Evolutionary conservation across 2,329 filamentous ascomycete genomes (phyloP).

Genomic region (Cladobotryum mycophilum): DNA sequence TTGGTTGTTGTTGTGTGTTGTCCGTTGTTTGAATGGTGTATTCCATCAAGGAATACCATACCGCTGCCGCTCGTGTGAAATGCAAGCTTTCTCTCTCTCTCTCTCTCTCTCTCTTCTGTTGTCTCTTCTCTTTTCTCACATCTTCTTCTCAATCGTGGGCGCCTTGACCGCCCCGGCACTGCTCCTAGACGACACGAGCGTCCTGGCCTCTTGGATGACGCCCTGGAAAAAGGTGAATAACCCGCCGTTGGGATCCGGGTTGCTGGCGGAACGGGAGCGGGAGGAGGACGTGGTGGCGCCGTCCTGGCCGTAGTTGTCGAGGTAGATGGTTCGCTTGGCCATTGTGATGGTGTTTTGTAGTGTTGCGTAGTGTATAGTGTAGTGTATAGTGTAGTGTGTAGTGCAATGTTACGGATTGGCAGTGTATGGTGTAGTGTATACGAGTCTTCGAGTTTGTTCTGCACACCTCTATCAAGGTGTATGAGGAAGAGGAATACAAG

Average conservation of each 20-base stretch:
- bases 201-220: conserved; percentile 8
- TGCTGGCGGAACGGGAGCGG: not conserved
- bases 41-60: no score
- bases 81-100: not conserved
- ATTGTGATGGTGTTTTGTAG: not conserved
- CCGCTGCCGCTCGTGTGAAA: no score
- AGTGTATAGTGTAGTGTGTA: not conserved
- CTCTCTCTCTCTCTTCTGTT: not conserved
- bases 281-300: not conserved
- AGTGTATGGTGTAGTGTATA: not conserved
- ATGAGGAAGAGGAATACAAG: not conserved
- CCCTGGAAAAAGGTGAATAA: conserved; percentile 9
- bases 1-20: no score
- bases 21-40: no score
- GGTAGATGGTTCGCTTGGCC: conserved; percentile 12
- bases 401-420: not conserved
- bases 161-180: not conserved
- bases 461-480: not conserved
- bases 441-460: not conserved
- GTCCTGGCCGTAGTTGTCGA: conserved; percentile 8
- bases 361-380: not conserved
- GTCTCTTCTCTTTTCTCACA: not conserved
- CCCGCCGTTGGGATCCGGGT: not conserved
- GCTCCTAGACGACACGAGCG: conserved; percentile 2
- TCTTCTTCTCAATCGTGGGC: conserved; percentile 8